These are phyloP conservation scores for Chlorella sp. DNA, from an alignment of 139 green algal genomes.

Conservation along the genomic window DNA sequence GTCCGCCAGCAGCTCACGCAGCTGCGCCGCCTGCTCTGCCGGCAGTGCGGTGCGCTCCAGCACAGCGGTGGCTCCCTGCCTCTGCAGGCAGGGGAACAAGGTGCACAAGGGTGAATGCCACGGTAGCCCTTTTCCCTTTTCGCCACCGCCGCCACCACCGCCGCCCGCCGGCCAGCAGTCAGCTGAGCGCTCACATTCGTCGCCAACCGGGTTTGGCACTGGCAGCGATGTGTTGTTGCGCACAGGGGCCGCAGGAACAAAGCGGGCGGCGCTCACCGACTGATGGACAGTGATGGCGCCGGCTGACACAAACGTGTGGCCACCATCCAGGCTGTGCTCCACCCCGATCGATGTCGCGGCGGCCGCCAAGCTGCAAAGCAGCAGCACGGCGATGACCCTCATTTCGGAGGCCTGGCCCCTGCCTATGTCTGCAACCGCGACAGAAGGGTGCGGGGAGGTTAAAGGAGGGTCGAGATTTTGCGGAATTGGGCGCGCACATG, in stretches of 20 bases:
- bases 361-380: neutral
- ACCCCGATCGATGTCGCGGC: neutral
- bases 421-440: too few relatives aligned
- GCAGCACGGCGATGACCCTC: neutral
- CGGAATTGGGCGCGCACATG: too few relatives aligned
- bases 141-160: neutral
- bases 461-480: too few relatives aligned
- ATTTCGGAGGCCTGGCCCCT: too few relatives aligned
- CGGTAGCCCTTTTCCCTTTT: neutral
- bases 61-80: neutral
- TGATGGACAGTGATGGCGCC: neutral
- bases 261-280: too few relatives aligned
- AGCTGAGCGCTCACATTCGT: neutral
- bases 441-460: too few relatives aligned
- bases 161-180: neutral
- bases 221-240: too few relatives aligned
- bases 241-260: neutral
- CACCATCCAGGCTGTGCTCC: slow-evolving; percentile 24
- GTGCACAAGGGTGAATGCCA: neutral
- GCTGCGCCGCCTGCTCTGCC: neutral
- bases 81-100: neutral
- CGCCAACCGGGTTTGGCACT: neutral
- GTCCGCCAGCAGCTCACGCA: neutral
- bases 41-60: neutral
- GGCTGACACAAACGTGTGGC: neutral